A percentile compares a stretch with the other conserved stretches of the same genome.
Conservation (phyloP, 2,329 filamentous ascomycete species). For the Hymenoscyphus albidus region DNA sequence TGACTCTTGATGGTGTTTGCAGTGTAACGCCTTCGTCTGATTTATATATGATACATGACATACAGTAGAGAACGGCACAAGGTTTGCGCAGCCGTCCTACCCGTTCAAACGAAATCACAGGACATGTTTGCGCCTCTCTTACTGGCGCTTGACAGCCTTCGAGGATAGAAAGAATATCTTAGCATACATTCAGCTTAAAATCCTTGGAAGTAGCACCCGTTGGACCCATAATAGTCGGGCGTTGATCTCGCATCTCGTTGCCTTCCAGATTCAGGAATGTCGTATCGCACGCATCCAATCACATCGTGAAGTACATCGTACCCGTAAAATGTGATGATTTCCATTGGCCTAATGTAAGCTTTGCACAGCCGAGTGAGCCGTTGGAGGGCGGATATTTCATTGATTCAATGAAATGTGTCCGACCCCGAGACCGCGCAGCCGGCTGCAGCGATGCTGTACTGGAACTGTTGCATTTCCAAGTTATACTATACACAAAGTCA, state of each 20-base stretch:
- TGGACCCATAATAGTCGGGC: not conserved
- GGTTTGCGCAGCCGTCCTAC: not conserved
- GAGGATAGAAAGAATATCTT: not conserved
- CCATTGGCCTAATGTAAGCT: not conserved
- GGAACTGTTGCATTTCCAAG: not conserved
- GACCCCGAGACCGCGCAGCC: not conserved
- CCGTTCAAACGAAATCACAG: not conserved
- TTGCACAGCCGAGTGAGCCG: not conserved
- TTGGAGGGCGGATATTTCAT: not conserved
- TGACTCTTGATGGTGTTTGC: not conserved
- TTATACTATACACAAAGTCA: too few relatives aligned
- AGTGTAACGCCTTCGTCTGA: not conserved
- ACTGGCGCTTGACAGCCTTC: not conserved
- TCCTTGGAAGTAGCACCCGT: not conserved
- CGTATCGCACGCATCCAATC: not conserved
- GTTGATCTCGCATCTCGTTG: not conserved
- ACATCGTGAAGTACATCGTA: not conserved
- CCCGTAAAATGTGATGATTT: not conserved
- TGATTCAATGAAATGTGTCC: not conserved
- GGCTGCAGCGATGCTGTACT: not conserved
- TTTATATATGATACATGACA: not conserved
- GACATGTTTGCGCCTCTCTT: slow-evolving; percentile 1
- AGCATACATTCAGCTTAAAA: not conserved
- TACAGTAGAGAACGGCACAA: not conserved
- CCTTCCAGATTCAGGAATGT: not conserved